Conservation (phyloP, 2,329 filamentous ascomycete species). For the Ophiostoma ulmi region DNA sequence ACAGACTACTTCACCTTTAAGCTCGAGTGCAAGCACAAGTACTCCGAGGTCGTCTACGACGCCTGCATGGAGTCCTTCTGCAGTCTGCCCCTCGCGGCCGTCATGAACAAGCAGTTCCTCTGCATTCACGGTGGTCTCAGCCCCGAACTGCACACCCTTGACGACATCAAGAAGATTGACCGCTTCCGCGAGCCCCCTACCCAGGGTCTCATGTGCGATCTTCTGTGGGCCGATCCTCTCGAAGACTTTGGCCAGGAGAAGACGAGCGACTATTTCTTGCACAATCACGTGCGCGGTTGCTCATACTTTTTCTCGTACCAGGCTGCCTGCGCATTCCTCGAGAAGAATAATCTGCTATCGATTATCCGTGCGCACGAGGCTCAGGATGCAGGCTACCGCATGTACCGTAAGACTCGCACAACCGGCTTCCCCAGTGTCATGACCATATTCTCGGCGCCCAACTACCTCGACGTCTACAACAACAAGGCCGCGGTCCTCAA, state of each 20-base stretch:
- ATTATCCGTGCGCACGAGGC: conserved; percentile 97
- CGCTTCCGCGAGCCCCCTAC: conserved; percentile 96
- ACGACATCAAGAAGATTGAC: conserved; percentile 93
- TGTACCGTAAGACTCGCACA: conserved; percentile 98
- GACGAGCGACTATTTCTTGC: conserved; percentile 92
- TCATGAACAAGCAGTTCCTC: conserved; percentile 99
- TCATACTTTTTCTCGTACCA: conserved; percentile 99
- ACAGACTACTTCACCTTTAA: conserved; percentile 99
- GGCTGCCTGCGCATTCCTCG: conserved; percentile 91
- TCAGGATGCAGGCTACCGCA: conserved; percentile 95
- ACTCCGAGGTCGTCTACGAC: conserved; percentile 92
- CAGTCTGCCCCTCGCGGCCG: conserved; percentile 80
- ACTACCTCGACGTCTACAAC: conserved; percentile 99
- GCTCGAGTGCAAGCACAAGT: conserved; percentile 99
- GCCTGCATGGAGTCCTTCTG: conserved; percentile 99
- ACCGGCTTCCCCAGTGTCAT: conserved; percentile 98
- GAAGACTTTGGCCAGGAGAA: conserved; percentile 99
- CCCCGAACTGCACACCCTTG: conserved; percentile 90
- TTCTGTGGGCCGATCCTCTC: conserved; percentile 95
- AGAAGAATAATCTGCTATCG: conserved; percentile 97
- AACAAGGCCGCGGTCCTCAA: conserved; percentile 99
- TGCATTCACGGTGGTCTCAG: conserved; percentile 97
- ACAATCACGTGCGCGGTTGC: conserved; percentile 97
- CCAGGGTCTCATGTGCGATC: conserved; percentile 97
- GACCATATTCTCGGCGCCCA: conserved; percentile 99